These are phyloP conservation scores for Astraeus odoratus DNA, from an alignment of 768 basidiomycete genomes.

Conservation along the genomic window DNA sequence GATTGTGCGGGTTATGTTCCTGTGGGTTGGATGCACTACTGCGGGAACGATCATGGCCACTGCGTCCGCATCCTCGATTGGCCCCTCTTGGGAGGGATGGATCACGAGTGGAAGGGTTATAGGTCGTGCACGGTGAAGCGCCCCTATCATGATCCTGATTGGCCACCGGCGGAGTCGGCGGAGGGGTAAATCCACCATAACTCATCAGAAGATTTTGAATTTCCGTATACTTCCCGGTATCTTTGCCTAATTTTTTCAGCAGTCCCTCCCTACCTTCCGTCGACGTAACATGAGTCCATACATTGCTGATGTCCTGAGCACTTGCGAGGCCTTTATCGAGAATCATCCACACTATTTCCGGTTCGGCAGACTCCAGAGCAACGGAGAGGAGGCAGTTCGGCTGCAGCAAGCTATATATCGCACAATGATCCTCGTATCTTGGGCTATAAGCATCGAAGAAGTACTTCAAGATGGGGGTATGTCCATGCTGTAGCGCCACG, in stretches of 20 bases:
- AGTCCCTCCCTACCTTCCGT: constrained; percentile 21
- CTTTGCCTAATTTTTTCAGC: constrained; percentile 19
- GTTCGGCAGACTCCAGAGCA: constrained; percentile 54
- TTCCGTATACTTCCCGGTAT: constrained; percentile 37
- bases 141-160: constrained; percentile 6
- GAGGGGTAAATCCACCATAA: constrained; percentile 46
- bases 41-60: constrained; percentile 6
- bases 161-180: constrained; percentile 25
- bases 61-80: constrained; percentile 8
- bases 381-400: constrained; percentile 44
- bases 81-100: constrained; percentile 2
- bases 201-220: constrained; percentile 46
- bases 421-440: constrained; percentile 40
- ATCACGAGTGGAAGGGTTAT: constrained; percentile 9
- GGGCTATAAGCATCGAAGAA: constrained; percentile 59
- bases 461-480: constrained; percentile 46
- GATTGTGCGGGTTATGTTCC: neutral
- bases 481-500: constrained; percentile 47
- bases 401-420: constrained; percentile 40
- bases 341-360: constrained; percentile 58
- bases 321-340: constrained; percentile 51
- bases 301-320: constrained; percentile 40
- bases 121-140: constrained; percentile 9
- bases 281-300: constrained; percentile 45
- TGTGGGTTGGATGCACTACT: neutral